Percentiles rank a stretch among this genome's conserved stretches.
Conservation (phyloP, 1,284 basidiomycete species). For the Lentinula novae-zelandiae region DNA sequence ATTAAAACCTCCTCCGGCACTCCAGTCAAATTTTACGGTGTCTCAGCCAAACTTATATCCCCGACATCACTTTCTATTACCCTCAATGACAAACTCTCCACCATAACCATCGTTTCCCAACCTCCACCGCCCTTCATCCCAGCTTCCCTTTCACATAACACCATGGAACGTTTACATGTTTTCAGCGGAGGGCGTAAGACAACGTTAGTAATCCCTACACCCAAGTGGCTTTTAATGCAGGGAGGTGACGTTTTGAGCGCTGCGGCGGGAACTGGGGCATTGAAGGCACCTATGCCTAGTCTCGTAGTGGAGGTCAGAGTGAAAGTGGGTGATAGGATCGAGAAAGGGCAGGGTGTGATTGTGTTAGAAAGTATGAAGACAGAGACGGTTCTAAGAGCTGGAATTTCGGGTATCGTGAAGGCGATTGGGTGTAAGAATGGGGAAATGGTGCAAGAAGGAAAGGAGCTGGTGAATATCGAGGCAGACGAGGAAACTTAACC, state of each 20-base stretch:
- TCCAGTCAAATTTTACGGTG: constrained; percentile 41
- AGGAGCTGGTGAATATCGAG: constrained; percentile 70
- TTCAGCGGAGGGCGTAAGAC: constrained; percentile 59
- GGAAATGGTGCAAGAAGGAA: constrained; percentile 87
- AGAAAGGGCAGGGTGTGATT: constrained; percentile 76
- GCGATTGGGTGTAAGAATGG: constrained; percentile 75
- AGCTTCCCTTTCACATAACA: constrained; percentile 44
- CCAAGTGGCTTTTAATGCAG: constrained; percentile 62
- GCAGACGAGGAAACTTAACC: constrained; percentile 17
- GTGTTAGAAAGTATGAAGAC: constrained; percentile 97
- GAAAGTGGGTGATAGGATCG: constrained; percentile 70
- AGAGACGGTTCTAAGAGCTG: constrained; percentile 81
- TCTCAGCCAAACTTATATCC: constrained; percentile 52
- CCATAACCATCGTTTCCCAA: constrained; percentile 74
- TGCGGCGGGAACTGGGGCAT: constrained; percentile 41
- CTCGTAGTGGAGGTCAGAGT: constrained; percentile 85
- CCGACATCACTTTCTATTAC: constrained; percentile 48
- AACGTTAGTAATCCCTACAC: constrained; percentile 58
- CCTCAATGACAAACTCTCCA: constrained; percentile 41
- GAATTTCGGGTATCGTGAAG: constrained; percentile 63
- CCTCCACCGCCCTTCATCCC: constrained; percentile 46
- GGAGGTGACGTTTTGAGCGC: constrained; percentile 50
- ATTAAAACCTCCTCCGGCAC: constrained; percentile 36
- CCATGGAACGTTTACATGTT: constrained; percentile 68
- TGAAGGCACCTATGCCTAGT: constrained; percentile 86